Evolutionary conservation across 257 asterid species (phyloP), one percentile per base, ranked within the genome.

Genomic region (Eucommia ulmoides): DNA sequence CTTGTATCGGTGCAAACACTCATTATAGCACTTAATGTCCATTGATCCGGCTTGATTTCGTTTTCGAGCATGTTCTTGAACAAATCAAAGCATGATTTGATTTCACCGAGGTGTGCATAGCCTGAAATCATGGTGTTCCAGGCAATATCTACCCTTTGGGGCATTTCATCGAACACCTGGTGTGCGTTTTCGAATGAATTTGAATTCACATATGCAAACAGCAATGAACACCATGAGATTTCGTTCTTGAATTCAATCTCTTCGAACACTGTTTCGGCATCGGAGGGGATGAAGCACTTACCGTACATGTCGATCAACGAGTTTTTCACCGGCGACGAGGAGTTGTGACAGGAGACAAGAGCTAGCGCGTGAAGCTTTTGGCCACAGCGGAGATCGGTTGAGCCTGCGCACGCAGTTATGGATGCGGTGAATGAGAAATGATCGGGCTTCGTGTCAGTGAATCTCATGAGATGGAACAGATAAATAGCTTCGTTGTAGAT

Each of bases 271-370:
- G 23, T 53, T 52, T 54, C 52, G 6, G 89, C 95, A 8, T 62
- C 66, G 19, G 20, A 45, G 29, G 61, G 62, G 24, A 60, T 56
- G 12, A 24, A 61, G 59, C 93, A 81, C 63, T 84, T 84, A 15
- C 89, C 95, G 22, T 84, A 81, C 83, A 84, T 81, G 57, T 78
- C 93, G 53, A 69, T 74, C 16, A 84, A 75, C 16, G 95, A 70
- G 45, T 84, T 81, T 48, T 55, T 76, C 54, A 84, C 80, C 0
- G 95, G 85, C 49, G 78, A 45, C 4, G 42, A 65, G 1, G 63
- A 60, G 54, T 41, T 61, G 33, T 51, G 74, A 7, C 94, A 93
- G 1, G 68, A 67, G 48, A 74, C 63, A 49, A 74, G 46, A 23
- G 61, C 56, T 20, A 76, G 66, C 16, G 72, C 61, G 26, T 84